A percentile compares a stretch with the other conserved stretches of the same genome.
Conservation (phyloP, 1,284 basidiomycete genomes). For the Limonomyces culmigenus region DNA sequence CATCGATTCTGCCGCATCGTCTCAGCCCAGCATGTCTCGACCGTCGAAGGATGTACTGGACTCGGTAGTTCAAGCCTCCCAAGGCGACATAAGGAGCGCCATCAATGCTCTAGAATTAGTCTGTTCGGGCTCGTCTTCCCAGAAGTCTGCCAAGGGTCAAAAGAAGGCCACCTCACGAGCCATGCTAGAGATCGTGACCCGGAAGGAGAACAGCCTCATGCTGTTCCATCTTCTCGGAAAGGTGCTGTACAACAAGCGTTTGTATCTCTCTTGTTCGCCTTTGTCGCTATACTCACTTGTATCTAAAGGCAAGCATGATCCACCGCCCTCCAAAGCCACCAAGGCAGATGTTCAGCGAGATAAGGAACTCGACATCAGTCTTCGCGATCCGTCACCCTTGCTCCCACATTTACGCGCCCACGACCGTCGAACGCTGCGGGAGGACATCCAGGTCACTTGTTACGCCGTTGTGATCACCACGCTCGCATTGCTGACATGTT, state of each 20-base stretch:
- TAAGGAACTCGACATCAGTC: slow-evolving; percentile 29
- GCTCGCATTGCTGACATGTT: not conserved
- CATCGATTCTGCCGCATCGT: slow-evolving; percentile 30
- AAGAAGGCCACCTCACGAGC: slow-evolving; percentile 7
- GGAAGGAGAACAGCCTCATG: slow-evolving; percentile 72
- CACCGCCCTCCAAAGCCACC: slow-evolving; percentile 29
- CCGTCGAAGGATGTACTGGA: slow-evolving; percentile 56
- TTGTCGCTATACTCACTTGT: not conserved
- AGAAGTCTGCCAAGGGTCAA: slow-evolving; percentile 14
- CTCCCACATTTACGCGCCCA: slow-evolving; percentile 42
- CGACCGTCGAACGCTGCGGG: slow-evolving; percentile 54
- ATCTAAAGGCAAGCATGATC: slow-evolving; percentile 52
- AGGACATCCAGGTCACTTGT: slow-evolving; percentile 63
- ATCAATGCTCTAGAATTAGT: slow-evolving; percentile 86
- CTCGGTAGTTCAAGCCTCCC: slow-evolving; percentile 59
- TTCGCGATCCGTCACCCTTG: slow-evolving; percentile 33
- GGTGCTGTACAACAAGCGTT: slow-evolving; percentile 90
- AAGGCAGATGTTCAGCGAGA: slow-evolving; percentile 41
- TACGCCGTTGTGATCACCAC: not conserved
- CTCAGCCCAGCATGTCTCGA: slow-evolving; percentile 11
- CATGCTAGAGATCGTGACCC: slow-evolving; percentile 54
- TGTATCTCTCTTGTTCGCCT: slow-evolving; percentile 10
- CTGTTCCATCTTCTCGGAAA: slow-evolving; percentile 92
- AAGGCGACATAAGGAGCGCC: slow-evolving; percentile 86
- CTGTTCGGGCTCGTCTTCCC: slow-evolving; percentile 22